These are phyloP conservation scores for Alternaria consortialis DNA, from an alignment of 2,329 filamentous ascomycete species.

Conservation along the genomic window DNA sequence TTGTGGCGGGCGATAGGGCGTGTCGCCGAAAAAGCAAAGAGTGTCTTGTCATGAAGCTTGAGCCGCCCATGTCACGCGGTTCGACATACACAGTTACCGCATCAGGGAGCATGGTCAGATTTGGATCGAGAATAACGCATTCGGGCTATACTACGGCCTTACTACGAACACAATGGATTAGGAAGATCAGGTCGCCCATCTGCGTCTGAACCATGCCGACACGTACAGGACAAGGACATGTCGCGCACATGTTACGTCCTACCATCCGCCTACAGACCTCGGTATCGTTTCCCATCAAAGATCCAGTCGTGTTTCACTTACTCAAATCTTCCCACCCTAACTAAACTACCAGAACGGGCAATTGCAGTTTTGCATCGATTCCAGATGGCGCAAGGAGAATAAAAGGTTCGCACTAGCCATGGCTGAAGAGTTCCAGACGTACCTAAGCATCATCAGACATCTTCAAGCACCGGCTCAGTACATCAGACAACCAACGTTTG, in stretches of 20 bases:
- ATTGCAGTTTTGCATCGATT: neutral
- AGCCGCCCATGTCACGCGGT: neutral
- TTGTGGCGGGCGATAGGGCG: neutral
- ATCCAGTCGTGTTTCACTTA: neutral
- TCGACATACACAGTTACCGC: neutral
- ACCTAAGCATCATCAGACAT: neutral
- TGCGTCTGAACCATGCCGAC: neutral
- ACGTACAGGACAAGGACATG: neutral
- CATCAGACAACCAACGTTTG: neutral
- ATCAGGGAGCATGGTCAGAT: neutral
- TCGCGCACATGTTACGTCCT: neutral
- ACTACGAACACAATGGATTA: neutral
- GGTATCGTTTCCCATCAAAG: neutral
- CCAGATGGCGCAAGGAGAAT: conserved; percentile 3
- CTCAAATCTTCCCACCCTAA: neutral
- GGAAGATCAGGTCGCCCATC: neutral
- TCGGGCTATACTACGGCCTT: neutral
- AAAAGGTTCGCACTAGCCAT: neutral
- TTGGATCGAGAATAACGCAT: neutral
- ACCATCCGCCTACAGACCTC: neutral
- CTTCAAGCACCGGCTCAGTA: neutral
- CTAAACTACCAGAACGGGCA: neutral
- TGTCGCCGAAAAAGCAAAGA: neutral
- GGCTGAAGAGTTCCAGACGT: conserved; percentile 2
- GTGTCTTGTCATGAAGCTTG: neutral